These are phyloP conservation scores for Scalesia atractyloides DNA, from an alignment of 129 eudicot genomes.

Conservation along the genomic window DNA sequence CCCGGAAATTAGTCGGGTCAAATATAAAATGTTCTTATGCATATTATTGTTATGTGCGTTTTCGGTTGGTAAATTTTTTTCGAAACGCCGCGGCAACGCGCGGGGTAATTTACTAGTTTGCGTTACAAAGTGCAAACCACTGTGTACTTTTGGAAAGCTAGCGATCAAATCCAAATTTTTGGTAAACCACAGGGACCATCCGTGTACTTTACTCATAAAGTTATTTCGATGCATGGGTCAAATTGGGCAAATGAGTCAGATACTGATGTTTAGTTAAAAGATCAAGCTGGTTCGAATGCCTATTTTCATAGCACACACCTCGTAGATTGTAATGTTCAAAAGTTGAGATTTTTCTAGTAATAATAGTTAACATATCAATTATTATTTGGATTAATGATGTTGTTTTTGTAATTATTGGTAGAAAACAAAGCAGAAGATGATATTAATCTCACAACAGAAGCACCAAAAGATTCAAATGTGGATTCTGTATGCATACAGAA, in stretches of 20 bases:
- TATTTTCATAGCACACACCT: neutral
- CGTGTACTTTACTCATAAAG: neutral
- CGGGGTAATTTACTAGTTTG: too few species aligned
- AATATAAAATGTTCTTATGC: too few species aligned
- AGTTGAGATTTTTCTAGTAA: neutral
- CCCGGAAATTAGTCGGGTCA: too few species aligned
- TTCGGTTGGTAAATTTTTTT: too few species aligned
- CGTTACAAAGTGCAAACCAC: too few species aligned
- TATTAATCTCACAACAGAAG: conserved; percentile 1
- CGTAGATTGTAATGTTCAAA: neutral
- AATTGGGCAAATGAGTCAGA: conserved; percentile 2
- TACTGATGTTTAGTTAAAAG: neutral
- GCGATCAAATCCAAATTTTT: too few species aligned
- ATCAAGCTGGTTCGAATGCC: neutral
- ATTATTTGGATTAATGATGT: neutral
- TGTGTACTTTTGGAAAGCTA: too few species aligned
- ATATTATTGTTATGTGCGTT: too few species aligned
- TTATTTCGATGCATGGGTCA: conserved; percentile 1
- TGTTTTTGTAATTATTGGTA: conserved; percentile 2
- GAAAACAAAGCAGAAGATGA: conserved; percentile 48
- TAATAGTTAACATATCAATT: neutral
- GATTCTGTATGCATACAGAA: conserved; percentile 22
- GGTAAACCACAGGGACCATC: too few species aligned
- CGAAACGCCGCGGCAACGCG: too few species aligned
- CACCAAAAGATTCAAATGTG: conserved; percentile 25